Conservation (phyloP, 2,329 filamentous ascomycete genomes). For the Raffaelea albimanens region DNA sequence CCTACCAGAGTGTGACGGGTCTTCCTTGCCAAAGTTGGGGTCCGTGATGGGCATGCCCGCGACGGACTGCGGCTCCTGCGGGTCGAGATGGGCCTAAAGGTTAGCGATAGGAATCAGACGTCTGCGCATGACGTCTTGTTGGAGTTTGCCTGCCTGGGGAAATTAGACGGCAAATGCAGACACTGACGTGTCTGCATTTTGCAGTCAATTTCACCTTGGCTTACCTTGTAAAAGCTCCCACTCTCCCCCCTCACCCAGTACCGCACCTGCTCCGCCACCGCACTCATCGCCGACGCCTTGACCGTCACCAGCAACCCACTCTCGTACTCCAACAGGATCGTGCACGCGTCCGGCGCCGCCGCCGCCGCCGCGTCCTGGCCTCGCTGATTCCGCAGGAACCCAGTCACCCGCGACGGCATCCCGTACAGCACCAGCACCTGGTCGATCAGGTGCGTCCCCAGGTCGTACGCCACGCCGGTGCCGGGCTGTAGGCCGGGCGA, state of each 20-base stretch:
- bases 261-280: conserved; percentile 58
- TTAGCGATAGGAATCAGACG: neutral
- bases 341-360: conserved; percentile 43
- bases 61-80: conserved; percentile 66
- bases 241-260: conserved; percentile 71
- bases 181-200: too few species aligned
- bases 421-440: conserved; percentile 50
- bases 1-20: conserved; percentile 31
- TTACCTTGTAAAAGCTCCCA: conserved; percentile 36
- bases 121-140: too few species aligned
- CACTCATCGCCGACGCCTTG: conserved; percentile 59
- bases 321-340: conserved; percentile 57
- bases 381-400: conserved; percentile 58
- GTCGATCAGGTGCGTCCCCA: conserved; percentile 67
- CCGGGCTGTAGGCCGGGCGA: conserved; percentile 54
- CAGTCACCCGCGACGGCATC: conserved; percentile 53
- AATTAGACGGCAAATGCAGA: too few species aligned
- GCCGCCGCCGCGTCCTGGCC: conserved; percentile 26
- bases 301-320: conserved; percentile 56
- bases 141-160: too few species aligned
- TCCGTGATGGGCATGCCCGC: conserved; percentile 53
- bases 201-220: too few species aligned
- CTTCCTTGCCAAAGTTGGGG: conserved; percentile 55
- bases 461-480: conserved; percentile 61
- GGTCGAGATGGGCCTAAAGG: conserved; percentile 55